phyloP scores from a whole-genome alignment of 2,329 filamentous ascomycete genomes.

The Hypoxylon sp. region DNA sequence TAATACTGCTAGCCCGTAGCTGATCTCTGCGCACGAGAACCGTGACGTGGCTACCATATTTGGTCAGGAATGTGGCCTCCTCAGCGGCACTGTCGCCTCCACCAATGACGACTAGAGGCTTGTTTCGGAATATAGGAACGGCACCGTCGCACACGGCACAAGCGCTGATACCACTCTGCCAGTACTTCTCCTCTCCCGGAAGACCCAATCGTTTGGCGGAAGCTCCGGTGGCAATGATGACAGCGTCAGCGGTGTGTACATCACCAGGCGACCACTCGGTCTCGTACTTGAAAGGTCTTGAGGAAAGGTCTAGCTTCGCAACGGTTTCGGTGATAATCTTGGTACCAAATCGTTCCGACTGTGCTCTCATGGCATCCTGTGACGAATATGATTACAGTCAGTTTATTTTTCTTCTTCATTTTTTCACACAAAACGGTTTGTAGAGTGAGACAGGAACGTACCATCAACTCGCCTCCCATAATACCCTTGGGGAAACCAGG shows the following conservation, averaged over 20 bases:
- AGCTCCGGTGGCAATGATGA: slow-evolving; percentile 95
- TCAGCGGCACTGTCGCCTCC: slow-evolving; percentile 97
- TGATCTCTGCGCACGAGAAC: slow-evolving; percentile 90
- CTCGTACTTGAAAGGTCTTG: slow-evolving; percentile 90
- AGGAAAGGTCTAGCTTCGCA: slow-evolving; percentile 82
- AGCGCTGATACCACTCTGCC: slow-evolving; percentile 95
- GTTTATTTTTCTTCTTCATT: background rate
- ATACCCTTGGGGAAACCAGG: slow-evolving; percentile 93
- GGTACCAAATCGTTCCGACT: slow-evolving; percentile 92
- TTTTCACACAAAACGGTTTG: background rate
- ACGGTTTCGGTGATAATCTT: slow-evolving; percentile 94
- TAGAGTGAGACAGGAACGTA: too few species aligned
- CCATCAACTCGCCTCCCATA: slow-evolving; percentile 88
- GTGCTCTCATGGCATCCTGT: slow-evolving; percentile 86
- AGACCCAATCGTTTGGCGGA: slow-evolving; percentile 86
- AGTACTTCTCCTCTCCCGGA: slow-evolving; percentile 91
- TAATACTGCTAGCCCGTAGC: slow-evolving; percentile 88
- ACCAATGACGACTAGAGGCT: slow-evolving; percentile 93
- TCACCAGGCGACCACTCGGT: slow-evolving; percentile 86
- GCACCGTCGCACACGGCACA: slow-evolving; percentile 98
- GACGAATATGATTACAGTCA: background rate
- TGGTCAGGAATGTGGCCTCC: slow-evolving; percentile 96
- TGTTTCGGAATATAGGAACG: slow-evolving; percentile 96
- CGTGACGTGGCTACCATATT: slow-evolving; percentile 94
- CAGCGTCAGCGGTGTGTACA: slow-evolving; percentile 85